Evolutionary conservation across 208 protist genomes (phyloP).

Genomic region (Trypanosoma grayi): DNA sequence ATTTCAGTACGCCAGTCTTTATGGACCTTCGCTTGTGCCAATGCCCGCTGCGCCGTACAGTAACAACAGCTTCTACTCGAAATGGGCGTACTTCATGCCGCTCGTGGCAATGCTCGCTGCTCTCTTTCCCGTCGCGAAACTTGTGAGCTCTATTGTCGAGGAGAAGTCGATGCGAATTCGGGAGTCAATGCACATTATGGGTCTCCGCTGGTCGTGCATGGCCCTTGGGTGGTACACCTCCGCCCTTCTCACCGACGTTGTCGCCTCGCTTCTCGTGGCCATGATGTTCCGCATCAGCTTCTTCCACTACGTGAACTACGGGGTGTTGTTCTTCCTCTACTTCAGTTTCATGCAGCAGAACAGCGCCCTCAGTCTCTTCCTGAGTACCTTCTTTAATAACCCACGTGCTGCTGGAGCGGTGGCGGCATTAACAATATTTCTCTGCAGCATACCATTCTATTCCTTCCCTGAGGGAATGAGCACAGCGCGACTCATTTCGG

Average conservation of each 20-base stretch:
- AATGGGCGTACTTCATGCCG: slow-evolving; percentile 73
- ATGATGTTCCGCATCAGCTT: slow-evolving; percentile 67
- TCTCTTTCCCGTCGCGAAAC: slow-evolving; percentile 65
- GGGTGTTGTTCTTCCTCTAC: slow-evolving; percentile 70
- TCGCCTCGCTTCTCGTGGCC: slow-evolving; percentile 48
- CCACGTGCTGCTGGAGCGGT: slow-evolving; percentile 64
- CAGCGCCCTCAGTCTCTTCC: slow-evolving; percentile 61
- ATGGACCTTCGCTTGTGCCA: slow-evolving; percentile 39
- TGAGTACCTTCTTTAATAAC: slow-evolving; percentile 78
- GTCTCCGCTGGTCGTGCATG: slow-evolving; percentile 65
- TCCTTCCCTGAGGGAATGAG: slow-evolving; percentile 59
- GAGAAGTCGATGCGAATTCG: slow-evolving; percentile 79
- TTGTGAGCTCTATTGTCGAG: slow-evolving; percentile 67
- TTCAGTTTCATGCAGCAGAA: slow-evolving; percentile 75
- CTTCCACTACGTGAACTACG: slow-evolving; percentile 47
- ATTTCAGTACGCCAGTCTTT: slow-evolving; percentile 34
- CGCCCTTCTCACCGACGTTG: slow-evolving; percentile 51
- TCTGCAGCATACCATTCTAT: slow-evolving; percentile 63
- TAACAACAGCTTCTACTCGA: slow-evolving; percentile 52
- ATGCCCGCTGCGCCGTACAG: slow-evolving; percentile 52
- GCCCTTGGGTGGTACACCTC: slow-evolving; percentile 70
- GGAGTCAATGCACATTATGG: slow-evolving; percentile 90
- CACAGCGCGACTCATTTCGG: slow-evolving; percentile 34
- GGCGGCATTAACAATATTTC: slow-evolving; percentile 64
- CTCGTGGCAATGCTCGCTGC: slow-evolving; percentile 66